Evolutionary conservation across 352 stramenopile species (phyloP).

Genomic region (Saprolegnia diclina): DNA sequence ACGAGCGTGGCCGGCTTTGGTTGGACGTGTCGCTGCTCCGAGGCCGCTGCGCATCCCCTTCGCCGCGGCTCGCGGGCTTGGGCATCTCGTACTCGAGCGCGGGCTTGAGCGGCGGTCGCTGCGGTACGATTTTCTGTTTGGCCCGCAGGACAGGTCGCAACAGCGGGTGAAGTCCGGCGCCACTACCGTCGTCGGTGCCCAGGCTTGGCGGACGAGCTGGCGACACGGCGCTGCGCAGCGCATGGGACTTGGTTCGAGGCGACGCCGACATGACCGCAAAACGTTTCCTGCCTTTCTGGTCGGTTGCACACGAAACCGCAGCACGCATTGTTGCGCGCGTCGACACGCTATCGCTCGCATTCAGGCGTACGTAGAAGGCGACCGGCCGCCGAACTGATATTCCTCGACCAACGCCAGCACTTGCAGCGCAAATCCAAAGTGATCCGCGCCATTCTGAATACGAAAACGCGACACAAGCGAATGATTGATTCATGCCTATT

Average conservation of each 20-base stretch:
- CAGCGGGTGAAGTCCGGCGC: background rate
- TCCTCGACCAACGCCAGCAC: too few relatives aligned
- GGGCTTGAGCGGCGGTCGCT: background rate
- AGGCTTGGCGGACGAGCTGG: background rate
- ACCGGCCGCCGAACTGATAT: too few relatives aligned
- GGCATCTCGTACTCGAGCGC: background rate
- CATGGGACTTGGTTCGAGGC: conserved; percentile 15
- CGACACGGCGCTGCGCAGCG: conserved; percentile 4
- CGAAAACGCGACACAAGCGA: too few relatives aligned
- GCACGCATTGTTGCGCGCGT: too few relatives aligned
- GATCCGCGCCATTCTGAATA: too few relatives aligned
- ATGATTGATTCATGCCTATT: too few relatives aligned
- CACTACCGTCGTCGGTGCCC: background rate
- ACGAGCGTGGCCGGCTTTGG: conserved; percentile 15
- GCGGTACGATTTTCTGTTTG: conserved; percentile 13
- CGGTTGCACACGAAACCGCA: background rate
- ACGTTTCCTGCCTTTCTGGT: background rate
- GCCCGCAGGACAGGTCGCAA: conserved; percentile 8
- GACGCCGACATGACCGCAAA: conserved; percentile 2
- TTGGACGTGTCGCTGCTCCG: background rate
- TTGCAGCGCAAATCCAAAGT: too few relatives aligned
- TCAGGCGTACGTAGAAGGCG: too few relatives aligned
- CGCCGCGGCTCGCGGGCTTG: conserved; percentile 15
- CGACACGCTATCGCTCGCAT: too few relatives aligned
- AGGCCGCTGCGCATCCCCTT: background rate